Conservation (phyloP, 148 eudicot genomes). For the Vaccinium darrowii region DNA sequence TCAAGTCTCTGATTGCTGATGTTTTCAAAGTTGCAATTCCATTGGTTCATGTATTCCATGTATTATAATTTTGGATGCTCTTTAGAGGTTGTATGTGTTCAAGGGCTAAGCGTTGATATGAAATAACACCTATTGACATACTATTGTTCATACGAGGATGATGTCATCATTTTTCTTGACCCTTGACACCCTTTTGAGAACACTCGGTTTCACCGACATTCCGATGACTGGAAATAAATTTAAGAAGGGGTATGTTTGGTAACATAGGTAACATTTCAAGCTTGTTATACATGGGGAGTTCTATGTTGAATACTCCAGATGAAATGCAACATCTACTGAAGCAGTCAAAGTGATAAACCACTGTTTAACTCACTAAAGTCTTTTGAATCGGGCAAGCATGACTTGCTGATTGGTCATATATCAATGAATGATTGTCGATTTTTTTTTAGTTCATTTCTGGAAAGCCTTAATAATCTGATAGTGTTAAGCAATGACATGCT, state of each 20-base stretch:
- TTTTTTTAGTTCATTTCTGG: neutral
- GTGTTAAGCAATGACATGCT: neutral
- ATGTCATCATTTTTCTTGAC: neutral
- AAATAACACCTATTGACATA: neutral
- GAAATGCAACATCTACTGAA: neutral
- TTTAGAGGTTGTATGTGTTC: neutral
- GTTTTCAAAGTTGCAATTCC: neutral
- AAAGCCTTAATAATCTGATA: neutral
- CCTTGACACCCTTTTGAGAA: slow-evolving; percentile 5
- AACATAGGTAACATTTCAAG: neutral
- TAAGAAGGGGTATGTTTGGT: neutral
- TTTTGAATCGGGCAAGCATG: neutral
- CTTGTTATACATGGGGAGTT: neutral
- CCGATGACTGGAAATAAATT: neutral
- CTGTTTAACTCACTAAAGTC: neutral
- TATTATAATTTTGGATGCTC: neutral
- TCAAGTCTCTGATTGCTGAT: neutral
- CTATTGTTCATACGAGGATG: neutral
- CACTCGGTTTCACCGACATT: neutral
- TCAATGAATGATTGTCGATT: neutral
- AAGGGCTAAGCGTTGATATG: neutral
- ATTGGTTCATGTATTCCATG: neutral
- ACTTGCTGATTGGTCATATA: neutral
- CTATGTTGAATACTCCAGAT: neutral
- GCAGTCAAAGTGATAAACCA: neutral